Evolutionary conservation across 306 rosid species (phyloP), one percentile per base, ranked within the genome.

Genomic region (Dalbergia cochinchinensis): DNA sequence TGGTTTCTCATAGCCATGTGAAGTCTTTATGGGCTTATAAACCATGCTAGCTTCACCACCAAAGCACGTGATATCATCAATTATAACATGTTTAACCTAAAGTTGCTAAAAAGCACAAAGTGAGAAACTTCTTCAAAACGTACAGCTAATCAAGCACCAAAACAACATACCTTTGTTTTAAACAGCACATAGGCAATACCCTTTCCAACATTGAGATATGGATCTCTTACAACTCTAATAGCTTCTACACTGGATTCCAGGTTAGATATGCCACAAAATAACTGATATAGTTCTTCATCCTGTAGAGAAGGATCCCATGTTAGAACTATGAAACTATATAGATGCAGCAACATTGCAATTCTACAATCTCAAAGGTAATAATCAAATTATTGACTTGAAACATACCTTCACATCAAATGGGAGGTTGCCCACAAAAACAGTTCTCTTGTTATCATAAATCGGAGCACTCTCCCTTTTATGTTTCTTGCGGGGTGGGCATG

Each of bases 401-500:
- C 71, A 78, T 34, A 95, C 99, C 94, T 93, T 93, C 37, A 88
- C 98, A 86, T 95, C 98, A 85, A 93, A 93, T 42, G 99, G 98
- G 20, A 95, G 97, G 90, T 91, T 95, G 35, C 99, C 99, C 70
- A 95, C 96, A 80, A 95, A 93, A 76, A 95, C 91, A 70, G 99
- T 95, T 88, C 96, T 93, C 82, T 73, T 91, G 81, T 79, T 89
- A 85, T 95, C 98, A 80, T 91, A 95, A 69, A 84, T 89, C 13
- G 86, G 41, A 65, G 78, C 57, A 58, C 34, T 89, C 60, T 92
- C 99, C 71, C 94, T 92, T 73, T 93, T 95, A 76, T 59, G 86
- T 84, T 90, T 95, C 89, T 95, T 95, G 73, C 98, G 94, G 59
- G 99, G 99, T 2, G 99, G 99, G 89, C 98, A 95, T 53, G 99